phyloP scores from a whole-genome alignment of 495 filamentous ascomycete genomes.

The Neurospora terricola region DNA sequence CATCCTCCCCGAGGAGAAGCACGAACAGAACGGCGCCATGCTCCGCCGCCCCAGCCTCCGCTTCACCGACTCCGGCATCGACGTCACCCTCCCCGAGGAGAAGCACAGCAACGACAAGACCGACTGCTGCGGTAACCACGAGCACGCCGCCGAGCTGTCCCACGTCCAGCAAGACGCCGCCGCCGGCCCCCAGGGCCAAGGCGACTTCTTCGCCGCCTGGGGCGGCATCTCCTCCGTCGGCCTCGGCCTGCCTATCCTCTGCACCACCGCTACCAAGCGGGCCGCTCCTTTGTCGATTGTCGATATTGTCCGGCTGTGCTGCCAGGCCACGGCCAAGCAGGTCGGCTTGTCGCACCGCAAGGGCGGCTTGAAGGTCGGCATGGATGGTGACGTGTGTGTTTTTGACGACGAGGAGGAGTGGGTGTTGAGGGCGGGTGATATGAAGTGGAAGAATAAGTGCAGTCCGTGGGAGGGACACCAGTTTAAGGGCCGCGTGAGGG shows the following conservation, averaged over 20 bases:
- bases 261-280: conserved; percentile 63
- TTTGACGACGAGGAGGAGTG: conserved; percentile 81
- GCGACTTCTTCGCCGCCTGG: conserved; percentile 94
- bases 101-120: neutral
- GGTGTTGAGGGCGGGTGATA: conserved; percentile 50
- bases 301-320: conserved; percentile 78
- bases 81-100: conserved; percentile 27
- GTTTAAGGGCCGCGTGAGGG: conserved; percentile 69
- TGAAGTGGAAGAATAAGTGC: conserved; percentile 95
- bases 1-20: conserved; percentile 17
- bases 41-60: conserved; percentile 4
- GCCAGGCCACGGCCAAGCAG: conserved; percentile 78
- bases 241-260: conserved; percentile 80
- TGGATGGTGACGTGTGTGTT: conserved; percentile 86
- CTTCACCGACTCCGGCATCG: conserved; percentile 38
- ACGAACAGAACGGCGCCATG: conserved; percentile 11
- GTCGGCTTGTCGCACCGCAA: conserved; percentile 79
- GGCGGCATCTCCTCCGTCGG: conserved; percentile 93
- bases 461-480: conserved; percentile 81
- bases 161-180: neutral
- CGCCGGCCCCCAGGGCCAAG: conserved; percentile 21
- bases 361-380: conserved; percentile 71
- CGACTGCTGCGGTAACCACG: neutral
- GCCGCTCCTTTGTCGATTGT: conserved; percentile 44
- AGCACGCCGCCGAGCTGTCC: neutral